Base-by-base conservation (phyloP, 129 eudicot genomes). In the Dittrichia graveolens region DNA sequence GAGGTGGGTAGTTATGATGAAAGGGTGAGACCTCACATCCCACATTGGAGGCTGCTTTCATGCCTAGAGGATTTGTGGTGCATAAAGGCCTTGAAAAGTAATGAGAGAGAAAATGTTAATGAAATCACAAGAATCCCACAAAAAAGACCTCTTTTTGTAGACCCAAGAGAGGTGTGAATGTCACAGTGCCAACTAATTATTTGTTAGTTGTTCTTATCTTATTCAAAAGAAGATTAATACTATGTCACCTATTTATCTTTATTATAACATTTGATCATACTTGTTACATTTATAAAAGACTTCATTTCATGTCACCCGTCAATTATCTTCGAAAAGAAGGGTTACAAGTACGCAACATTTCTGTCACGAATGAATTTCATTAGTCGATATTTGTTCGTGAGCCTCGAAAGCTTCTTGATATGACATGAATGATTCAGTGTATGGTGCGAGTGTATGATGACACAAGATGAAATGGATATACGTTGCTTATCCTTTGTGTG, bases 161-260 rank as follows among this genome's bases (percentile, higher is more conserved):
- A 86, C 74, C 91, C 91, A 74, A 83, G 91, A 80, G 91, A 86
- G 83, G 87, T 86, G 72, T 86, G 82, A 85, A 65, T 64, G 61
- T 73, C 65, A 70, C 67, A 31, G 75, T 65, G 71, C 73, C 61
- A 72, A 75, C 75, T 61, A 41, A 40, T 65, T 78, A 16, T 72
- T 80, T 44, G 34, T 54, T 71, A 47, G 40, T 40, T 54, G 44
- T 65, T 72, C 31, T 71, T 61, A 72, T 72, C 61, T 71, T 71
- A 40, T 47, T 69, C 15, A 7, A 24, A 70, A 16, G 31, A 24
- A 24, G 31, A 24, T 24, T 24, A 24, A 24, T 24, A 24, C 31
- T 24, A 24, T 24, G 31, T 24, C 31, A 24, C 2, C 31, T 24
- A 24, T 24, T 24, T 24, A 24, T 24, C 31, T 24, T 24, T 24